Base-by-base conservation (phyloP, 352 stramenopile genomes). In the Phytophthora sansomeana region DNA sequence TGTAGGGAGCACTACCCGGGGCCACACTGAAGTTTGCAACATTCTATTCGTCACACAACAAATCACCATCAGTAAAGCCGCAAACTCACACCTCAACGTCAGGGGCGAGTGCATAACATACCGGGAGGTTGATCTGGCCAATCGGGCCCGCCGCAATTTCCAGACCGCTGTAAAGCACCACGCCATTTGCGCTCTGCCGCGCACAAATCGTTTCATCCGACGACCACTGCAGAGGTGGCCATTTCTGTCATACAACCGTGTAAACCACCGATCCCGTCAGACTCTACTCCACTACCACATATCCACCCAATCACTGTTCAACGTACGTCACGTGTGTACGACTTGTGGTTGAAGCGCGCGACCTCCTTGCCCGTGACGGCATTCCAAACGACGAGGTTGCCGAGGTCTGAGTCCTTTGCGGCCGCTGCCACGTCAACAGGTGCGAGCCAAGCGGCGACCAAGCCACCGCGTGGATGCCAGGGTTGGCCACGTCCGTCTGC, bases 141-240 rank as follows among this genome's bases (percentile, higher is more conserved):
- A 92, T 89, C 16, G 68, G 75, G 21, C 79, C 80, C 4, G 71
- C 68, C 5, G 67, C 78, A 58, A 92, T 68, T 50, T 89, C 83
- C 8, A 74, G 75, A 32, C 88, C 88, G 30, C 85, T 87, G 77
- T 95, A 94, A 29, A 95, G 74, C 68, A 89, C 76, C 14, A 96
- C 85, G 11, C 85, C 84, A 56, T 91, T 93, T 4, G 72, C 76
- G 32, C 83, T 93, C 68, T 91, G 82, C 38, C 88, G 88, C 2
- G 74, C 88, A 41, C 87, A 93, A 43, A 96, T 95, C 11, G 77
- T 83, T 72, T 98, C 92, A 54, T 98, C 90, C 29, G 81, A 85
- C 33, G 83, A 97, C 92, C 92, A 98, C 63, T 97, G 86, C 17
- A 98, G 71, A 51, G 86, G 92, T 16, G 92, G 92, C 92, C 92